A percentile compares a stretch with the other conserved stretches of the same genome.
Evolutionary conservation across 768 basidiomycete genomes (phyloP).

Genomic region (Mycena filopes): DNA sequence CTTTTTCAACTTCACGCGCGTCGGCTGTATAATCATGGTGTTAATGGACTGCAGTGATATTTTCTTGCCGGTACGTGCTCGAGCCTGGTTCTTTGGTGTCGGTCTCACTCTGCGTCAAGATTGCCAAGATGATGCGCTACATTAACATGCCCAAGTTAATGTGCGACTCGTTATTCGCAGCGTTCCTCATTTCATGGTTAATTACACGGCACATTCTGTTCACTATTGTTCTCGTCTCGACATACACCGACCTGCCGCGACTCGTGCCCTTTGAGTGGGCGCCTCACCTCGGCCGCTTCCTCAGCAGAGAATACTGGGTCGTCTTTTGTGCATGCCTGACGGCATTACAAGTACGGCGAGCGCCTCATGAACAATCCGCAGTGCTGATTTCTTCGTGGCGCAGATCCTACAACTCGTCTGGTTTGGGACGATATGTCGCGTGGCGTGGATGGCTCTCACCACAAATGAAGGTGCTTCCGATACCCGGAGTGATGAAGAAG

Average conservation of each 20-base stretch:
- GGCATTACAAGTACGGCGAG: conserved; percentile 65
- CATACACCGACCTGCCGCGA: conserved; percentile 59
- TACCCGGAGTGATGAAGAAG: conserved; percentile 86
- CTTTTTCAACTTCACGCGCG: conserved; percentile 83
- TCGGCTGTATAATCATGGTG: conserved; percentile 90
- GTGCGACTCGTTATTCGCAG: conserved; percentile 80
- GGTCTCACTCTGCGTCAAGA: conserved; percentile 50
- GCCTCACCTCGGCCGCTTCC: conserved; percentile 64
- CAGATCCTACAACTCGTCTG: conserved; percentile 84
- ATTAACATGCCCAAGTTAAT: conserved; percentile 67
- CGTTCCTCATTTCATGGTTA: conserved; percentile 92
- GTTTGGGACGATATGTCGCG: conserved; percentile 86
- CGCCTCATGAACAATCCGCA: not conserved
- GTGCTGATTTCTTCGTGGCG: conserved; percentile 25
- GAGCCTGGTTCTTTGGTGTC: not conserved
- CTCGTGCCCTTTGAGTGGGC: conserved; percentile 69
- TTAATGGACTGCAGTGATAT: conserved; percentile 97
- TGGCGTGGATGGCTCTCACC: conserved; percentile 84
- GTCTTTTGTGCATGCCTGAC: conserved; percentile 67
- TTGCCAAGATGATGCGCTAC: conserved; percentile 96
- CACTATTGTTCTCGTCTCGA: conserved; percentile 72
- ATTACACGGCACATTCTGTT: conserved; percentile 90
- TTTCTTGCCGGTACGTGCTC: conserved; percentile 78
- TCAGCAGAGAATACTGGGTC: conserved; percentile 55
- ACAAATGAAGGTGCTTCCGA: conserved; percentile 83